Conservation (phyloP, 73 alveolate species). For the Tetrahymena malaccensis region DNA sequence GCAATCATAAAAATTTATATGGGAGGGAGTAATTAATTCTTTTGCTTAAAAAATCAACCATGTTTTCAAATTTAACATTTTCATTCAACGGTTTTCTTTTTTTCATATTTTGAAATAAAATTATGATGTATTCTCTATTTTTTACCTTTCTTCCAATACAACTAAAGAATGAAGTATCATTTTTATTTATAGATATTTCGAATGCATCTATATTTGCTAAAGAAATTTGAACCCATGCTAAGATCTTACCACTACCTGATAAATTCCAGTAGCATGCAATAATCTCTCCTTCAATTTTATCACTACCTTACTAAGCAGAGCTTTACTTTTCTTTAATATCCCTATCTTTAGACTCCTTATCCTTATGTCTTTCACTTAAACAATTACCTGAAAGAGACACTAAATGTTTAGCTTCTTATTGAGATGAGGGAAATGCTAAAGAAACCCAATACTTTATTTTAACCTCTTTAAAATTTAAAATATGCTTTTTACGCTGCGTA, state of each 20-base stretch:
- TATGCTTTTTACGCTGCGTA: constrained; percentile 24
- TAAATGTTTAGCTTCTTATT: constrained; percentile 23
- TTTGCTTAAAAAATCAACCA: not conserved
- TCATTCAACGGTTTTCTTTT: not conserved
- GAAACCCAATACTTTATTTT: constrained; percentile 33
- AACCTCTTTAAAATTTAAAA: constrained; percentile 11
- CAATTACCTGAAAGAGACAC: constrained; percentile 18
- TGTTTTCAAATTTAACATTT: not conserved
- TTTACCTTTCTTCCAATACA: constrained; percentile 18
- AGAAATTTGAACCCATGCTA: not conserved
- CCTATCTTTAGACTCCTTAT: not conserved
- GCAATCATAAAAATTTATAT: too few relatives aligned
- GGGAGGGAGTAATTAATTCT: too few relatives aligned
- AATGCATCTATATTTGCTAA: constrained; percentile 3
- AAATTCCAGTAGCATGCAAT: not conserved
- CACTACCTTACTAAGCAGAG: not conserved
- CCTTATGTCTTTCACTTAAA: not conserved
- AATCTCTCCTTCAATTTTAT: not conserved
- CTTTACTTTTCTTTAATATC: not conserved
- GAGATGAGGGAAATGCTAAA: constrained; percentile 33
- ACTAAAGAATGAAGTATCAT: constrained; percentile 31
- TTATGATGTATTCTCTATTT: not conserved
- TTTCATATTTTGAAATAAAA: not conserved
- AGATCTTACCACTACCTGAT: not conserved
- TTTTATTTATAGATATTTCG: constrained; percentile 28